A percentile compares a stretch with the other conserved stretches of the same genome.
Conservation (phyloP, 768 basidiomycete species). For the Mycena sanguinolenta region DNA sequence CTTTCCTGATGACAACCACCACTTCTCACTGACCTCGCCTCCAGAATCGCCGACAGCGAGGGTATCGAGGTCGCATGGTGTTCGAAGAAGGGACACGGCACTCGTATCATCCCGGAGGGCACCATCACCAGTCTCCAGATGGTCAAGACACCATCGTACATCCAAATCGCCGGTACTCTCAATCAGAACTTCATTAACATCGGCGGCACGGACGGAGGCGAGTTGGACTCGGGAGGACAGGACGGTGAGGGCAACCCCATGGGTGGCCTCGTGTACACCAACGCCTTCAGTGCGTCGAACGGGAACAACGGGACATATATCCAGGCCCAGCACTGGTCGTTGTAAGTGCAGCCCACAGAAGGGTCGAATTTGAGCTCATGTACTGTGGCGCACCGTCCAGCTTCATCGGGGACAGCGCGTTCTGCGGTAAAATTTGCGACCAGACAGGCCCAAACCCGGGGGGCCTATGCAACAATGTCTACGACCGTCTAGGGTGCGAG, state of each 20-base stretch:
- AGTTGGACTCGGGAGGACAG: constrained; percentile 70
- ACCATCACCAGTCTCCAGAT: constrained; percentile 70
- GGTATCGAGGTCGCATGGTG: constrained; percentile 78
- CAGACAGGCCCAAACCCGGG: constrained; percentile 54
- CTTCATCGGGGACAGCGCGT: constrained; percentile 64
- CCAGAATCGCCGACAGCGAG: constrained; percentile 68
- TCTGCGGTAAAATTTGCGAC: constrained; percentile 72
- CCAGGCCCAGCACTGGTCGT: constrained; percentile 66
- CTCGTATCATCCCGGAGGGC: constrained; percentile 72
- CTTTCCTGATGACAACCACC: neutral
- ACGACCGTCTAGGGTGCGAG: constrained; percentile 66
- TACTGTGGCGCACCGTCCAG: constrained; percentile 46
- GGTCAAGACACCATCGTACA: constrained; percentile 65
- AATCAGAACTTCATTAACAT: constrained; percentile 57
- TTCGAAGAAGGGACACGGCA: constrained; percentile 70
- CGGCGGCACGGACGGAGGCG: constrained; percentile 57
- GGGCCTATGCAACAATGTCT: constrained; percentile 52
- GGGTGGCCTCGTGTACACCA: constrained; percentile 67
- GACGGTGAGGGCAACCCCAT: constrained; percentile 72
- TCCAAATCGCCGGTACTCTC: constrained; percentile 69
- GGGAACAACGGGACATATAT: constrained; percentile 51
- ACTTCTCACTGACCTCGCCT: neutral
- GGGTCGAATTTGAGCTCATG: neutral
- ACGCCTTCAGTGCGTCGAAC: constrained; percentile 51
- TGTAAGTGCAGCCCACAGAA: constrained; percentile 45